A percentile compares a stretch with the other conserved stretches of the same genome.
Evolutionary conservation across 768 basidiomycete genomes (phyloP).

Genomic region (Podaxis pistillaris): DNA sequence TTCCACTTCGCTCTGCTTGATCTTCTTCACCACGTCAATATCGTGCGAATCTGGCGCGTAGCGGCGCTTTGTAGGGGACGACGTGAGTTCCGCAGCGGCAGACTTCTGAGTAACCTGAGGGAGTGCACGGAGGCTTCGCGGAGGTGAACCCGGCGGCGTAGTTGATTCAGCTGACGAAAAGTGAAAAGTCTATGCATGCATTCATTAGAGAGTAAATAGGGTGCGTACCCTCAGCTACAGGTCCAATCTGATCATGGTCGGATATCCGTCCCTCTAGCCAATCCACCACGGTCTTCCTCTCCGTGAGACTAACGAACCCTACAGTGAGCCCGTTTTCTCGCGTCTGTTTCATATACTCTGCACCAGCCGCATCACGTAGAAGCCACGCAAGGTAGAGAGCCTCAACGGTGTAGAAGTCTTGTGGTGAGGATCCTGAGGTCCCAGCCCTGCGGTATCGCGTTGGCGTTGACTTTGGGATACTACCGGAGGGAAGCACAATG

Average conservation of each 20-base stretch:
- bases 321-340: slow-evolving; percentile 70
- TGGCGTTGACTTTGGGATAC: slow-evolving; percentile 66
- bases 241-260: slow-evolving; percentile 51
- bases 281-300: slow-evolving; percentile 82
- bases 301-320: slow-evolving; percentile 83
- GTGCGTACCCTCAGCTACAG: slow-evolving; percentile 39
- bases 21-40: slow-evolving; percentile 83
- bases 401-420: slow-evolving; percentile 76
- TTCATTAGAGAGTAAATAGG: background rate
- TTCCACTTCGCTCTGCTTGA: slow-evolving; percentile 74
- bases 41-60: slow-evolving; percentile 81
- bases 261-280: slow-evolving; percentile 68
- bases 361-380: slow-evolving; percentile 66
- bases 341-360: slow-evolving; percentile 88
- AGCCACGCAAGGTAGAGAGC: slow-evolving; percentile 87
- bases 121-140: slow-evolving; percentile 28
- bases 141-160: slow-evolving; percentile 58
- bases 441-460: slow-evolving; percentile 79
- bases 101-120: slow-evolving; percentile 28
- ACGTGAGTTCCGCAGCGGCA: slow-evolving; percentile 28
- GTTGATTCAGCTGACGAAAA: slow-evolving; percentile 15
- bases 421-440: slow-evolving; percentile 23
- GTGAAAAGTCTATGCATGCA: background rate
- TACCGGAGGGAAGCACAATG: slow-evolving; percentile 52
- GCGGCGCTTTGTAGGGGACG: slow-evolving; percentile 64